Conservation (phyloP, 2,329 filamentous ascomycete genomes). For the Stachybotrys elegans region DNA sequence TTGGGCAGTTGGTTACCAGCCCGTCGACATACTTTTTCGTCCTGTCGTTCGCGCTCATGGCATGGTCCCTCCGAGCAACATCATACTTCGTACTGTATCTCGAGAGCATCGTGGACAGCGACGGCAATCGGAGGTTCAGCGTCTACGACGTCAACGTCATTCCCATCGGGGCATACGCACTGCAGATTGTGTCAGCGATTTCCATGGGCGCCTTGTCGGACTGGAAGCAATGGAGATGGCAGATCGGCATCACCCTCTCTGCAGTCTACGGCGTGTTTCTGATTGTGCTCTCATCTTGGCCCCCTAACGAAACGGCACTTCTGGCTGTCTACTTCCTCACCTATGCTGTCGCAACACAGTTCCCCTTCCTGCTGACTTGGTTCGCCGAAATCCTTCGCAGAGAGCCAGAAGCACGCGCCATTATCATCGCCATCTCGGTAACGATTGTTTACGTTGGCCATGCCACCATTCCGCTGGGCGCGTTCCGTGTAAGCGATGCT, state of each 20-base stretch:
- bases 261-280: conserved; percentile 23
- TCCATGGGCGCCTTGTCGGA: conserved; percentile 29
- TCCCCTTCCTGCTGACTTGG: conserved; percentile 22
- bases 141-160: conserved; percentile 26
- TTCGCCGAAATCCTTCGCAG: conserved; percentile 21
- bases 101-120: conserved; percentile 19
- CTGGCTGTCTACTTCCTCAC: conserved; percentile 31
- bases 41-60: conserved; percentile 20
- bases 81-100: conserved; percentile 28
- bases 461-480: conserved; percentile 14
- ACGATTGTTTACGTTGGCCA: conserved; percentile 16
- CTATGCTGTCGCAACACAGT: conserved; percentile 27
- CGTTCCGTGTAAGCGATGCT: conserved; percentile 15
- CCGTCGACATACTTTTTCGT: conserved; percentile 26
- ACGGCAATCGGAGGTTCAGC: conserved; percentile 20
- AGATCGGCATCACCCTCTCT: conserved; percentile 25
- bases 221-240: conserved; percentile 34
- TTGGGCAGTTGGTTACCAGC: conserved; percentile 20
- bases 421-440: conserved; percentile 12
- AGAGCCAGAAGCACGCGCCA: conserved; percentile 21
- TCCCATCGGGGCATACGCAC: conserved; percentile 22
- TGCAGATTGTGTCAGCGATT: conserved; percentile 29
- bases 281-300: conserved; percentile 27
- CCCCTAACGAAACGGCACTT: conserved; percentile 24
- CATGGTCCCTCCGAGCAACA: conserved; percentile 25